A percentile compares a stretch with the other conserved stretches of the same genome.
These are phyloP conservation scores for Lipomyces yamanashiensis DNA, from an alignment of 805 yeast genomes.

Conservation along the genomic window DNA sequence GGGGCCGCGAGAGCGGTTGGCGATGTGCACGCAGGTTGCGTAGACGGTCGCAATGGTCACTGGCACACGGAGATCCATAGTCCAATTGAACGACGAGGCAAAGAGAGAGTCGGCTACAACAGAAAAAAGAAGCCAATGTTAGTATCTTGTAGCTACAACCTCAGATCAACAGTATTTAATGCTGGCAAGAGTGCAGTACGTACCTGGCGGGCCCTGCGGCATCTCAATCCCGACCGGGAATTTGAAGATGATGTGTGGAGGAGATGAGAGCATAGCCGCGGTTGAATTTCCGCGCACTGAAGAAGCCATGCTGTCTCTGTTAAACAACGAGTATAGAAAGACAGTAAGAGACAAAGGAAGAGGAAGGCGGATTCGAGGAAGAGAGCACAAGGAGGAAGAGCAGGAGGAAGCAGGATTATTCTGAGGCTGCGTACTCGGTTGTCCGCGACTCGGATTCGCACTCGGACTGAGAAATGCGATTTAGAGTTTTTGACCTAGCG, in stretches of 20 bases:
- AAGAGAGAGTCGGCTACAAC: slow-evolving; percentile 23
- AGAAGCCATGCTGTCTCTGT: background rate
- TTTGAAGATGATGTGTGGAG: slow-evolving; percentile 27
- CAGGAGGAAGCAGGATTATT: background rate
- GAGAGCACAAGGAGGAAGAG: background rate
- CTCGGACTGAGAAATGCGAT: slow-evolving; percentile 6
- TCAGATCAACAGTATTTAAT: no score
- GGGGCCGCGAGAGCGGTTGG: slow-evolving; percentile 55
- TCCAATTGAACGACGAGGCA: slow-evolving; percentile 28
- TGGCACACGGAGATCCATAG: slow-evolving; percentile 59
- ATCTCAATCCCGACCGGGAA: slow-evolving; percentile 35
- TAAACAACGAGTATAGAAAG: background rate
- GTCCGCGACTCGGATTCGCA: background rate
- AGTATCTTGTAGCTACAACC: no score
- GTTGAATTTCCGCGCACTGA: slow-evolving; percentile 22
- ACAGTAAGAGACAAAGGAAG: background rate
- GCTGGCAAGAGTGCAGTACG: background rate
- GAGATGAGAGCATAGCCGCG: slow-evolving; percentile 27
- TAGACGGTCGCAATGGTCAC: slow-evolving; percentile 61
- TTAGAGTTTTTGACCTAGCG: slow-evolving; percentile 1
- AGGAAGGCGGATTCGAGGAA: background rate
- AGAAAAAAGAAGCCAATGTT: background rate
- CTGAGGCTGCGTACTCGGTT: background rate
- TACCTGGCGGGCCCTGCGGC: slow-evolving; percentile 36
- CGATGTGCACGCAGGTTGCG: slow-evolving; percentile 60